These are phyloP conservation scores for Saturnispora zaruensis DNA, from an alignment of 805 yeast genomes.

Conservation along the genomic window DNA sequence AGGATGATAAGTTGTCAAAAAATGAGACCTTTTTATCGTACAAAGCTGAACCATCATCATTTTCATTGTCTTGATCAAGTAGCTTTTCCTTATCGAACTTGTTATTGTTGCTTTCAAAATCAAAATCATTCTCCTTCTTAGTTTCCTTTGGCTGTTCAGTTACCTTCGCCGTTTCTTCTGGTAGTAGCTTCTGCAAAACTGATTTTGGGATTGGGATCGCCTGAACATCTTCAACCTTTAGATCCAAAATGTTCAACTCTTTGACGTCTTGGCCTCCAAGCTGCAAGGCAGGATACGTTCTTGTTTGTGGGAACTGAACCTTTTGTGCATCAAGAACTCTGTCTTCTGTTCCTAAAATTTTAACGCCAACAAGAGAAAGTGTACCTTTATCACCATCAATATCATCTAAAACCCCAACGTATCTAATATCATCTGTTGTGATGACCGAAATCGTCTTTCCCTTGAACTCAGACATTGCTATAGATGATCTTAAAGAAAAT, in stretches of 20 bases:
- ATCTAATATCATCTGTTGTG: conserved; percentile 72
- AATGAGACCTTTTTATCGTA: conserved; percentile 82
- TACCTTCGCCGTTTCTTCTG: conserved; percentile 9
- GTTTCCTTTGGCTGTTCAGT: conserved; percentile 6
- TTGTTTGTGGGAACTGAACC: conserved; percentile 65
- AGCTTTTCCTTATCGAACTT: conserved; percentile 6
- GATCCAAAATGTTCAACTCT: conserved; percentile 77
- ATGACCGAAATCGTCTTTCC: conserved; percentile 82
- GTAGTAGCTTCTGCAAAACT: neutral
- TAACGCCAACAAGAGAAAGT: conserved; percentile 70
- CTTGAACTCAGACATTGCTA: conserved; percentile 79
- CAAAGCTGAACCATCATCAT: conserved; percentile 24
- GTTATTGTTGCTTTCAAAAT: conserved; percentile 12
- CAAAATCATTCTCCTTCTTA: conserved; percentile 12
- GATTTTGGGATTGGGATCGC: conserved; percentile 38
- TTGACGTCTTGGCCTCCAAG: conserved; percentile 90
- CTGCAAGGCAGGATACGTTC: conserved; percentile 65
- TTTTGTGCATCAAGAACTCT: conserved; percentile 60
- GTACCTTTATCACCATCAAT: conserved; percentile 89
- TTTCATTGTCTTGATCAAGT: conserved; percentile 10
- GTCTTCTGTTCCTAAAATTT: conserved; percentile 89
- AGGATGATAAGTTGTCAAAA: conserved; percentile 77
- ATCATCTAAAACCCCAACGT: conserved; percentile 80
- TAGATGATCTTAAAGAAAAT: too few relatives aligned
- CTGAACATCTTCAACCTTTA: conserved; percentile 52